Evolutionary conservation across 192 early-diverging fungal species (phyloP), one percentile per base, ranked within the genome.

Genomic region (Coemansia umbellata): DNA sequence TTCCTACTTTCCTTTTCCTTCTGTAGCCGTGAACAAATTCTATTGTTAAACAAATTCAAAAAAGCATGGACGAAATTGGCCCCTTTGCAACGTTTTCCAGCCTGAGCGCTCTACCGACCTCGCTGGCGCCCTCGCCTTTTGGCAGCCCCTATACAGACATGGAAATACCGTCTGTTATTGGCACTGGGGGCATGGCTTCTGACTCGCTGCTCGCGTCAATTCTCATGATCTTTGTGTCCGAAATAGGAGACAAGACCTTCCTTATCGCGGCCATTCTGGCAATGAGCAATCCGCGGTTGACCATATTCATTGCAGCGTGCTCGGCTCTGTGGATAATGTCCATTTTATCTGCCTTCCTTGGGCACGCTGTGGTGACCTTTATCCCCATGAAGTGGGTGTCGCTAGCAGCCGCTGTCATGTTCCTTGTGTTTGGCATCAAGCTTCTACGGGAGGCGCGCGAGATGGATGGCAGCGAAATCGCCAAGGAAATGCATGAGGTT

Each of bases 191-290:
- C 30, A 32, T 28, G 41, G 51, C 61, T 2, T 69, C 73, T 0
- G 74, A 78, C 58, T 78, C 74, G 48, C 58, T 78, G 31, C n/a
- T 72, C 14, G 74, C 74, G 17, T 78, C 74, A 15, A 79, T 95
- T 37, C 61, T 89, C 45, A 93, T 99, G 82, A 99, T 96, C 36
- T 78, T 95, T 15, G 87, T 95, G 31, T 94, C 92, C 10, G 96
- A 99, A 66, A 94, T 99, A 58, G 96, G 96, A 48, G 96, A 99
- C 84, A 99, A 99, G 74, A 99, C 96, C 14, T 99, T 99, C 60
- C 82, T 99, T 50, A 97, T 99, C 51, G 93, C 94, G 8, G 95
- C 94, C 4, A 92, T 99, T 55, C 87, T 99, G 85, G 95, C 97
- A 35, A 99, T 99, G 95, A 89, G 84, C 65, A 88, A 97, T 69